These are phyloP conservation scores for Eudorina sp. DNA, from an alignment of 139 green algal genomes.

Conservation along the genomic window DNA sequence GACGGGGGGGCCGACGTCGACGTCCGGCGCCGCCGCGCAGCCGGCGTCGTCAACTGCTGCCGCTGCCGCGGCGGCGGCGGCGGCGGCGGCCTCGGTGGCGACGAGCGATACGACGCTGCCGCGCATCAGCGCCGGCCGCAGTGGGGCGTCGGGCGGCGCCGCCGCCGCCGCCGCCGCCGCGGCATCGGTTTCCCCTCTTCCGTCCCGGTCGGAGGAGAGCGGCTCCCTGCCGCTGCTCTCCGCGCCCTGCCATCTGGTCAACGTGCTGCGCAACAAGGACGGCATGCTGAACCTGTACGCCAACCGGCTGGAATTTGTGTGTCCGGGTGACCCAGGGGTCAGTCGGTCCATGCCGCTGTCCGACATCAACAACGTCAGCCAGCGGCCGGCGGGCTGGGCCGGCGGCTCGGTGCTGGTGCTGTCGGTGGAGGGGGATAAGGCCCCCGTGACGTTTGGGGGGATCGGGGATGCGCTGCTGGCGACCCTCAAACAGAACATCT, in stretches of 20 bases:
- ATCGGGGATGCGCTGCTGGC: conserved; percentile 51
- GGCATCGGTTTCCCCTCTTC: no score
- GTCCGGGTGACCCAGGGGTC: background rate
- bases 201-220: background rate
- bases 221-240: conserved; percentile 38
- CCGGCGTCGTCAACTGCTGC: background rate
- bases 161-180: background rate
- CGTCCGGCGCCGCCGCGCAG: background rate
- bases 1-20: no score
- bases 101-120: no score
- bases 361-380: conserved; percentile 41
- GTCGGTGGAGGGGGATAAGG: conserved; percentile 19
- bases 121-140: no score
- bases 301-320: conserved; percentile 46
- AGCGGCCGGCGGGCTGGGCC: conserved; percentile 35
- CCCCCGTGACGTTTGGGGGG: conserved; percentile 44
- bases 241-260: conserved; percentile 37
- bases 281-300: conserved; percentile 49
- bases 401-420: conserved; percentile 21
- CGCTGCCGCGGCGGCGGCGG: background rate
- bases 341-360: conserved; percentile 20
- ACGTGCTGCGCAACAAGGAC: conserved; percentile 39
- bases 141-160: no score
- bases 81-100: background rate
- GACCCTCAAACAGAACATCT: conserved; percentile 44